Percentiles rank a stretch among this genome's conserved stretches.
These are phyloP conservation scores for Chaetoceros muelleri DNA, from an alignment of 108 stramenopile genomes.

Conservation along the genomic window DNA sequence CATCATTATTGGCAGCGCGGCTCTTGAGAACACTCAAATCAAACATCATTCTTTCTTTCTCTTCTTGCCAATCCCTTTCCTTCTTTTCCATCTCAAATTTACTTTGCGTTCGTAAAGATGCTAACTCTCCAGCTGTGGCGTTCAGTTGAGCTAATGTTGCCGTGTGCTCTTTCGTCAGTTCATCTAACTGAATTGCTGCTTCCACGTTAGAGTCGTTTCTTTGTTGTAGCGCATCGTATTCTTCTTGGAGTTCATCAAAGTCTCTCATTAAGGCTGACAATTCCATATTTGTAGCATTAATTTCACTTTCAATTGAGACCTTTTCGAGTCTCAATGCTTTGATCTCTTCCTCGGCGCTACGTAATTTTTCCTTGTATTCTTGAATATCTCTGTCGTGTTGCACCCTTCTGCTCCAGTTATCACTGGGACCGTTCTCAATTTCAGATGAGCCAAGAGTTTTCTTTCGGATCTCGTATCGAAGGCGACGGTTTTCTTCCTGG, in stretches of 20 bases:
- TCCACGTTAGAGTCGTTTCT: constrained; percentile 68
- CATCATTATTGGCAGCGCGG: constrained; percentile 37
- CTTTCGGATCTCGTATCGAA: constrained; percentile 51
- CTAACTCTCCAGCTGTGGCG: constrained; percentile 74
- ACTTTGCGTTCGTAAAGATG: constrained; percentile 62
- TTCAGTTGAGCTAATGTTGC: constrained; percentile 83
- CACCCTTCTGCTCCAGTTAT: constrained; percentile 47
- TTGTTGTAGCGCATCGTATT: constrained; percentile 56
- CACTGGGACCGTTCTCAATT: constrained; percentile 19
- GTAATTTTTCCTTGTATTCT: constrained; percentile 60
- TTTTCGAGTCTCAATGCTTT: constrained; percentile 56
- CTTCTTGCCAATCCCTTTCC: constrained; percentile 52
- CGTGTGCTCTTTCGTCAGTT: constrained; percentile 68
- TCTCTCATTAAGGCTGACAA: constrained; percentile 34
- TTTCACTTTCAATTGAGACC: constrained; percentile 74
- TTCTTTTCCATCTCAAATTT: constrained; percentile 57
- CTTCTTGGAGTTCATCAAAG: constrained; percentile 60
- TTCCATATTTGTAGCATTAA: constrained; percentile 64
- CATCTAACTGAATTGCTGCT: constrained; percentile 77
- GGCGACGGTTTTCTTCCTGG: constrained; percentile 39
- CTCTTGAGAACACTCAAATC: constrained; percentile 81
- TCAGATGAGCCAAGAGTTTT: constrained; percentile 32
- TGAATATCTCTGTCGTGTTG: constrained; percentile 63
- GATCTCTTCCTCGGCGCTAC: constrained; percentile 61
- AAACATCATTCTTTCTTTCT: constrained; percentile 60